Percentiles rank a stretch among this genome's conserved stretches.
These are phyloP conservation scores for Rhizopogon salebrosus DNA, from an alignment of 768 basidiomycete species.

Conservation along the genomic window DNA sequence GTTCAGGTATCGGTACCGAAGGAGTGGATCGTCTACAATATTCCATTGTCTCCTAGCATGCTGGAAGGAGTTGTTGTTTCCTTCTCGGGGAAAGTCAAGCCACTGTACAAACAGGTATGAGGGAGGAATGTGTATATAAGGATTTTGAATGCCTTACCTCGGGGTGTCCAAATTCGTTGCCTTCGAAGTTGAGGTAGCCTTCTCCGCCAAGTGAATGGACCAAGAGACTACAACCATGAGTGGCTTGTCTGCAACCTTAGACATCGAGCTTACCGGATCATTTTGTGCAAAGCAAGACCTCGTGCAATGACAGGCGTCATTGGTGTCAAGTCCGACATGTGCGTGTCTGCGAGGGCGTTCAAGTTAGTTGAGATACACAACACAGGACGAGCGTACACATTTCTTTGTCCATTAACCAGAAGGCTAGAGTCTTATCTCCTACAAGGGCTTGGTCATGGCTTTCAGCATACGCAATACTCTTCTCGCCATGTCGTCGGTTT, in stretches of 20 bases:
- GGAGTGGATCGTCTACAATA: slow-evolving; percentile 74
- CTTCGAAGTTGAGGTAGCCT: slow-evolving; percentile 96
- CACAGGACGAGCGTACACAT: slow-evolving; percentile 69
- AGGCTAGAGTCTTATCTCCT: slow-evolving; percentile 97
- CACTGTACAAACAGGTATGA: slow-evolving; percentile 45
- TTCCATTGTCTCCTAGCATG: slow-evolving; percentile 98
- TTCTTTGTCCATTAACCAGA: slow-evolving; percentile 99
- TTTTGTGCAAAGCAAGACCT: slow-evolving; percentile 91
- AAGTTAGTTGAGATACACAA: not conserved
- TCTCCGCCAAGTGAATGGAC: slow-evolving; percentile 94
- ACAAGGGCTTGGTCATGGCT: slow-evolving; percentile 98
- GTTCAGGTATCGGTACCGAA: slow-evolving; percentile 94
- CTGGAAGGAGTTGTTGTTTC: slow-evolving; percentile 94
- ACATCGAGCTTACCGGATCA: slow-evolving; percentile 70
- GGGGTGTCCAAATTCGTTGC: slow-evolving; percentile 98
- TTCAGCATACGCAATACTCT: slow-evolving; percentile 90
- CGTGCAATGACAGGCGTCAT: slow-evolving; percentile 84
- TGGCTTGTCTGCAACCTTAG: not conserved
- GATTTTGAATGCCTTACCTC: slow-evolving; percentile 48
- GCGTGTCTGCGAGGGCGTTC: slow-evolving; percentile 53
- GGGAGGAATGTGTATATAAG: not conserved
- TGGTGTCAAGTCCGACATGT: slow-evolving; percentile 86
- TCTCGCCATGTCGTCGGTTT: slow-evolving; percentile 86
- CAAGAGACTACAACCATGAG: slow-evolving; percentile 52
- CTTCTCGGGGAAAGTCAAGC: slow-evolving; percentile 98